Conservation (phyloP, 73 alveolate genomes). For the Paramecium octaurelia region DNA sequence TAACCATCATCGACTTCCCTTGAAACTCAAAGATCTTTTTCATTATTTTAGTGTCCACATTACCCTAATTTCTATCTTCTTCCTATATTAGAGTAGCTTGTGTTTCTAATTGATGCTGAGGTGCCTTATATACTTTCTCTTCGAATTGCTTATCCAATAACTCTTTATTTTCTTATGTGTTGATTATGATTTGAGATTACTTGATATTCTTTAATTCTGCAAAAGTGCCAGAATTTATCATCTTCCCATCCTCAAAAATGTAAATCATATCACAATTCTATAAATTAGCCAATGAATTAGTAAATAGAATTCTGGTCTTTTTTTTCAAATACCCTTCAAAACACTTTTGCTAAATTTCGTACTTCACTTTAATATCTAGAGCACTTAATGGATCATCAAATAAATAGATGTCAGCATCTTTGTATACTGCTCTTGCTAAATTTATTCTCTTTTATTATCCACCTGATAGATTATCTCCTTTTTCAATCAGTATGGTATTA, state of each 20-base stretch:
- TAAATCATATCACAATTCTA: constrained; percentile 79
- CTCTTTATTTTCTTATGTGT: background rate
- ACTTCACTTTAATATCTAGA: constrained; percentile 88
- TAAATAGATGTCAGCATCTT: constrained; percentile 79
- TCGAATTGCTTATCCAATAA: background rate
- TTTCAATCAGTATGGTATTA: constrained; percentile 63
- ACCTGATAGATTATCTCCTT: constrained; percentile 73
- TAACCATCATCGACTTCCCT: background rate
- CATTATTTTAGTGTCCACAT: background rate
- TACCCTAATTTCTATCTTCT: constrained; percentile 21
- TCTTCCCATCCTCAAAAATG: constrained; percentile 77
- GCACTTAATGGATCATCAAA: constrained; percentile 95
- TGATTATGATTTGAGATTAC: background rate
- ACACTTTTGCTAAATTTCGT: constrained; percentile 79
- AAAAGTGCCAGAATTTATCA: constrained; percentile 74
- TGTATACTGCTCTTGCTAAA: constrained; percentile 77
- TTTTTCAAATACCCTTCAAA: constrained; percentile 69
- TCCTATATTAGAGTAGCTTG: background rate
- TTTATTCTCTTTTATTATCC: constrained; percentile 77
- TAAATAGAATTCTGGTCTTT: constrained; percentile 86
- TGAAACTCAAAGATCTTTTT: background rate
- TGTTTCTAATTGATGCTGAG: background rate
- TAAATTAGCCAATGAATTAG: constrained; percentile 89
- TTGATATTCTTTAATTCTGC: background rate
- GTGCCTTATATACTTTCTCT: background rate